Conservation (phyloP, 1,284 basidiomycete species). For the Rhodotorula glutinis region DNA sequence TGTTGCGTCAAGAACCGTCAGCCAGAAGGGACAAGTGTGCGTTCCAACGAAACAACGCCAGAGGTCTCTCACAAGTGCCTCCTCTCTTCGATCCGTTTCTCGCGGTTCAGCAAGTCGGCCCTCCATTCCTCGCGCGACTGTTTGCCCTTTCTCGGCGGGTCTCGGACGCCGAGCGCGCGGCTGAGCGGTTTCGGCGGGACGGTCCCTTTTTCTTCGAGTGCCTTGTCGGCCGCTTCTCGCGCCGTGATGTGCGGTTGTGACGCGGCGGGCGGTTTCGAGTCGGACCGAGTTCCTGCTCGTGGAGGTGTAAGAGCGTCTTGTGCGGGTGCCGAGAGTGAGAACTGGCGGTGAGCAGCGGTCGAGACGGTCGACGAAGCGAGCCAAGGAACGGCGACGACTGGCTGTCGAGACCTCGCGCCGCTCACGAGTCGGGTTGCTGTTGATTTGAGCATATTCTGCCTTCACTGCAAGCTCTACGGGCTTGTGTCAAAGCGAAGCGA, state of each 20-base stretch:
- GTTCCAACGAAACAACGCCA: no score
- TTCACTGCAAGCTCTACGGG: no score
- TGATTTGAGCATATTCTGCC: no score
- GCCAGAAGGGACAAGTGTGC: no score
- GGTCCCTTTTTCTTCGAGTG: constrained; percentile 30
- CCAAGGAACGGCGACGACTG: no score
- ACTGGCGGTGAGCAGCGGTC: no score
- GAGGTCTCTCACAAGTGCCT: constrained; percentile 68
- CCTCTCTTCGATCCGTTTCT: constrained; percentile 67
- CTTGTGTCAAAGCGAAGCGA: no score
- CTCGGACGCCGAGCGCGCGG: constrained; percentile 69
- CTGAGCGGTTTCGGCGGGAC: constrained; percentile 58
- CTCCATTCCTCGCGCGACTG: constrained; percentile 63
- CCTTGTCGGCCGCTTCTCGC: constrained; percentile 26
- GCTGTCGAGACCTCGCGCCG: no score
- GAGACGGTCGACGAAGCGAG: no score
- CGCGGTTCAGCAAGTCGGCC: constrained; percentile 68
- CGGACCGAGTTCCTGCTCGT: not conserved
- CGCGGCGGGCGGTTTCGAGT: not conserved
- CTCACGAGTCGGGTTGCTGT: no score
- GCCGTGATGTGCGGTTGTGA: constrained; percentile 27
- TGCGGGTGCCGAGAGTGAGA: no score
- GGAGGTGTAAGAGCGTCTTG: not conserved
- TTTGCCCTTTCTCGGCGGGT: constrained; percentile 59
- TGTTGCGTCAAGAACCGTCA: constrained; percentile 46